Evolutionary conservation across 768 basidiomycete genomes (phyloP), one percentile per base, ranked within the genome.

Genomic region (Suillus placidus): DNA sequence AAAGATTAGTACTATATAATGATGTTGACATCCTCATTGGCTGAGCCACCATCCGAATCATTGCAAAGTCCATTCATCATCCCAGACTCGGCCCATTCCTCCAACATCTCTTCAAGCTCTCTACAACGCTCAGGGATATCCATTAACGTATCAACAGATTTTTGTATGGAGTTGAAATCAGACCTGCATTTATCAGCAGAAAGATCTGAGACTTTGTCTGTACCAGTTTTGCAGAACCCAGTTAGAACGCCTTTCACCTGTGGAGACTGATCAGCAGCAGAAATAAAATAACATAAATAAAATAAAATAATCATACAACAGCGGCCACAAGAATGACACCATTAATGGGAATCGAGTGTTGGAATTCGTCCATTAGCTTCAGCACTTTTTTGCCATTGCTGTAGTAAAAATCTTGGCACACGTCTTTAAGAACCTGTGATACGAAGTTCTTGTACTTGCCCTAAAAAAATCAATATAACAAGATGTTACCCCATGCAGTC

Each of bases 371-470:
- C 32, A 8, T 38, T 6, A 55, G 30, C 38, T n/a, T n/a, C 23
- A 67, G 5, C 6, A 0, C 23, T 26, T 51, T 47, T 51, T 51
- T 49, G 20, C 26, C 49, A 1, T 51, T 51, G 13, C 49, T 1
- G 6, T 51, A 51, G 23, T 51, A 51, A 51, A 51, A 51, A 51
- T 51, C 13, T 26, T 14, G 49, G 13, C 49, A 51, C 26, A 12
- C 14, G 4, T 51, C 49, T 26, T 51, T 51, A 14, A 51, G 49
- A 51, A 51, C 49, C 26, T 51, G 49, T 14, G 12, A 49, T 49
- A 14, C 2, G 12, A 49, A 49, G 70, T 56, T 69, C 70, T n/a
- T 64, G 67, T 34, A 47, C 55, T 4, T 32, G 47, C 43, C 40
- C 54, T 45, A 45, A 9, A 45, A 45, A 45, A 45, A 45, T 45